Evolutionary conservation across 805 yeast species (phyloP).

Genomic region (Pichia cephalocereana): DNA sequence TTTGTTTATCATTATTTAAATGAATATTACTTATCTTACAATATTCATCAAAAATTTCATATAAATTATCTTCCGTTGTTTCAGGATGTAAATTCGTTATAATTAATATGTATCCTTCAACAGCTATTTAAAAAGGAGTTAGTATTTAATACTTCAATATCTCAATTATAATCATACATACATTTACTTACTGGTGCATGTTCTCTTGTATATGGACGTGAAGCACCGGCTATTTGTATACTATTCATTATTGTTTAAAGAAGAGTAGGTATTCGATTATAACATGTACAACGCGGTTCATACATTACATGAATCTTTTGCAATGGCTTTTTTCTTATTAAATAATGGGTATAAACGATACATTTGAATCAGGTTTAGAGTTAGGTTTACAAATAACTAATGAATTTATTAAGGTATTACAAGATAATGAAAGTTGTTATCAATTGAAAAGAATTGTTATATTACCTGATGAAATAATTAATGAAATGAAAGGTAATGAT

Average conservation of each 20-base stretch:
- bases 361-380: no score
- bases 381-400: no score
- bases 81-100: slow-evolving; percentile 36
- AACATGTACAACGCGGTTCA: no score
- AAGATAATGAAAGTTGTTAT: no score
- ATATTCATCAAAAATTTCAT: slow-evolving; percentile 32
- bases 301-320: no score
- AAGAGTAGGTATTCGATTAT: no score
- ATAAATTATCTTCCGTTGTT: slow-evolving; percentile 34
- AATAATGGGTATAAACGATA: no score
- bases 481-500: background rate
- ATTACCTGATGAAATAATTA: slow-evolving; percentile 3
- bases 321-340: no score
- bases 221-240: background rate
- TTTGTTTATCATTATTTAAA: slow-evolving; percentile 33
- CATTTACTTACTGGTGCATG: slow-evolving; percentile 7
- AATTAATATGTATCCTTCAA: slow-evolving; percentile 36
- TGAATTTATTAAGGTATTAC: no score
- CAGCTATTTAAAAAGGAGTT: slow-evolving; percentile 16
- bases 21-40: slow-evolving; percentile 31
- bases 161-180: no score
- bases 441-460: background rate
- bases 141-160: background rate
- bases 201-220: slow-evolving; percentile 3
- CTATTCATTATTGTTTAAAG: background rate